phyloP scores from a whole-genome alignment of 2,329 filamentous ascomycete genomes.

The Didymella pomorum region DNA sequence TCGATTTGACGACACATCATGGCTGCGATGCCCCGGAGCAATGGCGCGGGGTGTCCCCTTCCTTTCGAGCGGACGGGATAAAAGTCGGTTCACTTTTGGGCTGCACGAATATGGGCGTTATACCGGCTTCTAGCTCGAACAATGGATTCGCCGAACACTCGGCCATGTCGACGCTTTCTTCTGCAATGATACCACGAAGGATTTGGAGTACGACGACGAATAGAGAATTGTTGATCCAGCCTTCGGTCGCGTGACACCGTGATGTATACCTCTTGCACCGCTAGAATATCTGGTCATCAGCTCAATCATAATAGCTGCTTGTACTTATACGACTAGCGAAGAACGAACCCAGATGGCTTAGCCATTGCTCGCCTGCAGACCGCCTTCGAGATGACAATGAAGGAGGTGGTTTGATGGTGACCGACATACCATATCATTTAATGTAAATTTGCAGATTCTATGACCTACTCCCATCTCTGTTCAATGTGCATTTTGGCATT shows the following conservation, averaged over 20 bases:
- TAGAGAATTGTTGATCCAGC: conserved; percentile 37
- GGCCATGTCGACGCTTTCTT: conserved; percentile 46
- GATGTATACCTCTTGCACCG: conserved; percentile 53
- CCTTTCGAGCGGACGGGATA: conserved; percentile 50
- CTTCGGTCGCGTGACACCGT: conserved; percentile 34
- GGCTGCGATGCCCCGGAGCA: conserved; percentile 45
- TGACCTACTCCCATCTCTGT: no score
- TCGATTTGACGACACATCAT: conserved; percentile 51
- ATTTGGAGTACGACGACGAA: conserved; percentile 34
- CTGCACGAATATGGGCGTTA: conserved; percentile 50
- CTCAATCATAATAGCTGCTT: conserved; percentile 71
- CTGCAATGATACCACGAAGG: conserved; percentile 44
- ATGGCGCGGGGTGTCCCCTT: conserved; percentile 45
- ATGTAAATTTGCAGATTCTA: background rate
- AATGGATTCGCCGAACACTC: conserved; percentile 46
- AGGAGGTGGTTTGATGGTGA: conserved; percentile 85
- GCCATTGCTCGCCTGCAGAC: conserved; percentile 80
- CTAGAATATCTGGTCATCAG: conserved; percentile 90
- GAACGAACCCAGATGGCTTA: conserved; percentile 68
- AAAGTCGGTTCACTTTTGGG: conserved; percentile 49
- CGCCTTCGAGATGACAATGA: conserved; percentile 71
- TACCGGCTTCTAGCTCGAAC: conserved; percentile 49
- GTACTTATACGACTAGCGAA: conserved; percentile 96
- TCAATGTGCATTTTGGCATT: no score
- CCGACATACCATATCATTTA: conserved; percentile 63